phyloP scores from a whole-genome alignment of 352 stramenopile species.

The Plasmopara halstedii region DNA sequence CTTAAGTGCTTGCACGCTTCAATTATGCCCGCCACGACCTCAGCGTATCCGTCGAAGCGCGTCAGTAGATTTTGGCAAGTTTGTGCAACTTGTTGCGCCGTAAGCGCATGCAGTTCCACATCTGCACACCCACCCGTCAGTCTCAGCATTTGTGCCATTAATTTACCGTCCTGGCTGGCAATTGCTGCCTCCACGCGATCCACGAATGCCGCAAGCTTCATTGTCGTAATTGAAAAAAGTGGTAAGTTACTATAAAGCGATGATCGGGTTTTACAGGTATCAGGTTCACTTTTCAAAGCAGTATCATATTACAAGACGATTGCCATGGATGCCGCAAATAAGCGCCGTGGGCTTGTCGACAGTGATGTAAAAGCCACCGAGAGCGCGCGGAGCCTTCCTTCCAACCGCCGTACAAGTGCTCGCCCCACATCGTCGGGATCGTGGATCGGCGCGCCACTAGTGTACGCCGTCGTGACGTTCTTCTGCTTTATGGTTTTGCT shows the following conservation, averaged over 20 bases:
- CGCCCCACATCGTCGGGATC: slow-evolving; percentile 8
- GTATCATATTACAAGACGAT: slow-evolving; percentile 1
- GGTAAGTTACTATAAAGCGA: no score
- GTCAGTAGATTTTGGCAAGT: slow-evolving; percentile 47
- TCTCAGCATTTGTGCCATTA: slow-evolving; percentile 48
- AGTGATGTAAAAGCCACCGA: slow-evolving; percentile 13
- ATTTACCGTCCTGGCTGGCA: slow-evolving; percentile 32
- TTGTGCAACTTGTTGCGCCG: slow-evolving; percentile 41
- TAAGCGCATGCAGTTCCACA: slow-evolving; percentile 41
- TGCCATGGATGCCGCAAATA: slow-evolving; percentile 19
- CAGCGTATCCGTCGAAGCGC: slow-evolving; percentile 42
- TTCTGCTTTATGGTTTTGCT: slow-evolving; percentile 50
- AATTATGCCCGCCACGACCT: slow-evolving; percentile 57
- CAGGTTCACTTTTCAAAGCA: not conserved
- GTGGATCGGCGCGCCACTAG: slow-evolving; percentile 34
- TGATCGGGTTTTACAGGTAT: slow-evolving; percentile 1
- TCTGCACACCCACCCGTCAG: slow-evolving; percentile 22
- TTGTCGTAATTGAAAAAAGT: no score
- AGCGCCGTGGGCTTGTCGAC: slow-evolving; percentile 22
- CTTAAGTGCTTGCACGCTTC: slow-evolving; percentile 56
- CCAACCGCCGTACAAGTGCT: not conserved
- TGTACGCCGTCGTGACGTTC: slow-evolving; percentile 38
- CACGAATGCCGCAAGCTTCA: slow-evolving; percentile 58
- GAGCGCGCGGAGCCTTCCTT: slow-evolving; percentile 1
- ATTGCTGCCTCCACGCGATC: slow-evolving; percentile 52